A percentile compares a stretch with the other conserved stretches of the same genome.
phyloP scores from a whole-genome alignment of 2,329 filamentous ascomycete genomes.

The Colletotrichum tropicale region DNA sequence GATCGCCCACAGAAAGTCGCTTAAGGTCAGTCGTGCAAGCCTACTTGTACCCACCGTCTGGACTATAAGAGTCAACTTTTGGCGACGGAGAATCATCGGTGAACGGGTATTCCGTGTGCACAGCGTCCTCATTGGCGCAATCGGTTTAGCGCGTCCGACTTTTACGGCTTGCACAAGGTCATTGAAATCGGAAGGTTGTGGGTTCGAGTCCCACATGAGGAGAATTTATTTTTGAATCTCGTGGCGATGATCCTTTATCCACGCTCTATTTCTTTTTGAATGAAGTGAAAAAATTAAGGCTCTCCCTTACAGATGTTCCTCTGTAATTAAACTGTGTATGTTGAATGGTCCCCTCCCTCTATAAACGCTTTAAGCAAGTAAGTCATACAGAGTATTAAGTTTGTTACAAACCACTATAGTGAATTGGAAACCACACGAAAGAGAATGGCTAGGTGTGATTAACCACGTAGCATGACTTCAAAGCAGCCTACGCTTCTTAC shows the following conservation, averaged over 20 bases:
- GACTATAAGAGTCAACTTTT: not conserved
- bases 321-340: too few species aligned
- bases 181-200: conserved; percentile 17
- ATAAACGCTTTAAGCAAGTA: too few species aligned
- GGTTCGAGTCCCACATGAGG: conserved; percentile 21
- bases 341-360: too few species aligned
- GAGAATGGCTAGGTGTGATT: too few species aligned
- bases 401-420: too few species aligned
- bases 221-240: not conserved
- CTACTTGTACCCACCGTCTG: not conserved
- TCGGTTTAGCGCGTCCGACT: conserved; percentile 22
- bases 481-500: too few species aligned
- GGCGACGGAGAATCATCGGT: not conserved
- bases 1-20: not conserved
- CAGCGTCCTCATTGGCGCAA: conserved; percentile 19
- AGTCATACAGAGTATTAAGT: too few species aligned
- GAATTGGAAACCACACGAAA: too few species aligned
- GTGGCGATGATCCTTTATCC: not conserved
- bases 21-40: not conserved
- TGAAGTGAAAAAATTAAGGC: too few species aligned
- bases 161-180: not conserved
- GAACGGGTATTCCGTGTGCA: not conserved
- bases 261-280: too few species aligned
- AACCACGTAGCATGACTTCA: too few species aligned
- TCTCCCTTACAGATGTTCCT: too few species aligned